phyloP scores from a whole-genome alignment of 768 basidiomycete species.

The Phlebiopsis gigantea region DNA sequence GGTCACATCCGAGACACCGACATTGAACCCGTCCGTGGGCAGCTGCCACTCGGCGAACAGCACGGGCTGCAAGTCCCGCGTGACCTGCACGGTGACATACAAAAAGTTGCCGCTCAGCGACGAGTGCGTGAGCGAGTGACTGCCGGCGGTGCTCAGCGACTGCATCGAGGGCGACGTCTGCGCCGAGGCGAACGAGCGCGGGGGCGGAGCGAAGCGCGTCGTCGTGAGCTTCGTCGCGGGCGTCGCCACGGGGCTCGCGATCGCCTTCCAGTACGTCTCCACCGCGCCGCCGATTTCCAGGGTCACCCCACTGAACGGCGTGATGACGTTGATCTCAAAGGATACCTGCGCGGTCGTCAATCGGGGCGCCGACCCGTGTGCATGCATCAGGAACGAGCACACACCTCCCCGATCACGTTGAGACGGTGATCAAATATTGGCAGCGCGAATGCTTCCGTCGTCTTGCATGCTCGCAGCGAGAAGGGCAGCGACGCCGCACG shows the following conservation, averaged over 20 bases:
- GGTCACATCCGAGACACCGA: slow-evolving; percentile 83
- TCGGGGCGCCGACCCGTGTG: neutral
- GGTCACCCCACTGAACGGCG: slow-evolving; percentile 87
- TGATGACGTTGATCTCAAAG: slow-evolving; percentile 83
- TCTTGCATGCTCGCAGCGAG: slow-evolving; percentile 54
- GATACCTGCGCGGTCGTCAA: slow-evolving; percentile 62
- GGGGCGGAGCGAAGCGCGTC: slow-evolving; percentile 21
- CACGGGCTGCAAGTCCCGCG: slow-evolving; percentile 87
- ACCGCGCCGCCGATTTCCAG: slow-evolving; percentile 92
- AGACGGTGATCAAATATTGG: slow-evolving; percentile 91
- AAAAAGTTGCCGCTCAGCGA: slow-evolving; percentile 89
- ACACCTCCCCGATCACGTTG: slow-evolving; percentile 90
- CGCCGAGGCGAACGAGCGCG: slow-evolving; percentile 29
- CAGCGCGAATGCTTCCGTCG: slow-evolving; percentile 50
- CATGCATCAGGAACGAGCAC: slow-evolving; percentile 12
- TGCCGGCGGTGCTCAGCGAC: slow-evolving; percentile 39
- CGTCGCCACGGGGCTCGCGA: slow-evolving; percentile 39
- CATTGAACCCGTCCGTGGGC: slow-evolving; percentile 65
- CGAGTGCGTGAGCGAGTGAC: slow-evolving; percentile 70
- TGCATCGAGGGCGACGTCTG: slow-evolving; percentile 62
- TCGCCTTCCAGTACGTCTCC: slow-evolving; percentile 99
- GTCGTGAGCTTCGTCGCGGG: slow-evolving; percentile 18
- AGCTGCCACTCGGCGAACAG: slow-evolving; percentile 72
- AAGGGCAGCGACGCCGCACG: slow-evolving; percentile 83
- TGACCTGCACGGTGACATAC: slow-evolving; percentile 85